Conservation (phyloP, 2,329 filamentous ascomycete genomes). For the Colletotrichum sp. region DNA sequence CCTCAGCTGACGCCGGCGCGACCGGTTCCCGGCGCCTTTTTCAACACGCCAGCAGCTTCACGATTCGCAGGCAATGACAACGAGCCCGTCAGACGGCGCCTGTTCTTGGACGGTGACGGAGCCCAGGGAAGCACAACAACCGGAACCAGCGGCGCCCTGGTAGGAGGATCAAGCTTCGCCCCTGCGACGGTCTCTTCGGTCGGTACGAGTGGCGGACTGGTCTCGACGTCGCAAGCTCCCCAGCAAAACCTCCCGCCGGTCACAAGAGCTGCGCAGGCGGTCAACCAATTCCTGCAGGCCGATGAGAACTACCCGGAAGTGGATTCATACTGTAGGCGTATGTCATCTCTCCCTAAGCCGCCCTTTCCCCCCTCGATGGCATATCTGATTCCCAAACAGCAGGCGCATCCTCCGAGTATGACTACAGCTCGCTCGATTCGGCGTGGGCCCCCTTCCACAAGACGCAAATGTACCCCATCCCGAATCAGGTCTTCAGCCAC, state of each 20-base stretch:
- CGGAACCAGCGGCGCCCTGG: slow-evolving; percentile 1
- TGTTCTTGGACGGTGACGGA: slow-evolving; percentile 44
- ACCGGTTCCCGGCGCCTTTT: slow-evolving; percentile 75
- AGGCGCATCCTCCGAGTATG: slow-evolving; percentile 91
- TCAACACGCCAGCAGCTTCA: slow-evolving; percentile 70
- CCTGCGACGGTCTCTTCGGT: slow-evolving; percentile 28
- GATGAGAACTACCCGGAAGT: slow-evolving; percentile 88
- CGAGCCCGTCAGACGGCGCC: slow-evolving; percentile 55
- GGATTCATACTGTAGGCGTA: slow-evolving; percentile 87
- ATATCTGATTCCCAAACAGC: slow-evolving; percentile 56
- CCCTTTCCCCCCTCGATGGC: not conserved
- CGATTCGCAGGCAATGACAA: slow-evolving; percentile 38
- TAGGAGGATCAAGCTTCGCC: slow-evolving; percentile 10
- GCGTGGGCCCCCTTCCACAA: slow-evolving; percentile 92
- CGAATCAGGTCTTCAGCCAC: slow-evolving; percentile 89
- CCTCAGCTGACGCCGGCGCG: slow-evolving; percentile 69
- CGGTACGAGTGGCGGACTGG: slow-evolving; percentile 29
- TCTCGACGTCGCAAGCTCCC: slow-evolving; percentile 47
- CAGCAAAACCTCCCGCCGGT: slow-evolving; percentile 65
- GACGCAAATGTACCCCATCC: slow-evolving; percentile 85
- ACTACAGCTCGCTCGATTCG: slow-evolving; percentile 68
- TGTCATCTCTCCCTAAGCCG: slow-evolving; percentile 38
- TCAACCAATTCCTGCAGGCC: slow-evolving; percentile 77
- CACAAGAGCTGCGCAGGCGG: slow-evolving; percentile 79
- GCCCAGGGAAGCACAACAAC: slow-evolving; percentile 5